These are phyloP conservation scores for Pittosporum tobira DNA, from an alignment of 129 eudicot species.

Conservation along the genomic window DNA sequence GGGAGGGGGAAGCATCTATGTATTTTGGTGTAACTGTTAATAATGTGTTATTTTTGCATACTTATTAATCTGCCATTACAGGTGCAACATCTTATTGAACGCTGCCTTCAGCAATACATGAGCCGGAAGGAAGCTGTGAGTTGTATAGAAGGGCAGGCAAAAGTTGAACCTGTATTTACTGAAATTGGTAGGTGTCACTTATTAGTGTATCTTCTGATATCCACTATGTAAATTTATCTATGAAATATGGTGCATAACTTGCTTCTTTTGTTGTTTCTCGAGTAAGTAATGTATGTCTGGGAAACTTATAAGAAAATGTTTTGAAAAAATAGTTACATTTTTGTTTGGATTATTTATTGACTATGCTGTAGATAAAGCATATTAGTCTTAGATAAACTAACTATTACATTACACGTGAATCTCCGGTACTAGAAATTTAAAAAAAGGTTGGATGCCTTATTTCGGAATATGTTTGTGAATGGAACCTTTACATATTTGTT, in stretches of 20 bases:
- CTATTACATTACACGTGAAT: too few species aligned
- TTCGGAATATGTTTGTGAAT: too few species aligned
- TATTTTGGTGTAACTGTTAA: too few species aligned
- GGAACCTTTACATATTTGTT: too few species aligned
- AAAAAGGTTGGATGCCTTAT: too few species aligned
- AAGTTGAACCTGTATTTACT: slow-evolving; percentile 67
- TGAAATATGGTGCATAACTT: too few species aligned
- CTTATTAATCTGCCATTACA: slow-evolving; percentile 9
- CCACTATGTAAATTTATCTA: too few species aligned
- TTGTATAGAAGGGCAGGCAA: slow-evolving; percentile 58
- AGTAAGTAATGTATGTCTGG: background rate
- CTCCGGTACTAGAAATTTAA: too few species aligned
- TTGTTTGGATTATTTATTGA: background rate
- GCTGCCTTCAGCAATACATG: slow-evolving; percentile 90
- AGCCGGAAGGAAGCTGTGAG: slow-evolving; percentile 63
- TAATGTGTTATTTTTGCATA: too few species aligned
- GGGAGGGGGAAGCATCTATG: too few species aligned
- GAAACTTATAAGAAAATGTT: background rate
- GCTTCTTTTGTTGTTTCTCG: background rate
- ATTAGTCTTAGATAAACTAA: too few species aligned
- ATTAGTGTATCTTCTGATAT: slow-evolving; percentile 1
- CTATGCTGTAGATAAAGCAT: background rate
- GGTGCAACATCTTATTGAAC: slow-evolving; percentile 90
- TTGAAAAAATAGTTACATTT: background rate
- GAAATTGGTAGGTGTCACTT: slow-evolving; percentile 56